These are phyloP conservation scores for Oxyria digyna DNA, from an alignment of 148 eudicot genomes.

Conservation along the genomic window DNA sequence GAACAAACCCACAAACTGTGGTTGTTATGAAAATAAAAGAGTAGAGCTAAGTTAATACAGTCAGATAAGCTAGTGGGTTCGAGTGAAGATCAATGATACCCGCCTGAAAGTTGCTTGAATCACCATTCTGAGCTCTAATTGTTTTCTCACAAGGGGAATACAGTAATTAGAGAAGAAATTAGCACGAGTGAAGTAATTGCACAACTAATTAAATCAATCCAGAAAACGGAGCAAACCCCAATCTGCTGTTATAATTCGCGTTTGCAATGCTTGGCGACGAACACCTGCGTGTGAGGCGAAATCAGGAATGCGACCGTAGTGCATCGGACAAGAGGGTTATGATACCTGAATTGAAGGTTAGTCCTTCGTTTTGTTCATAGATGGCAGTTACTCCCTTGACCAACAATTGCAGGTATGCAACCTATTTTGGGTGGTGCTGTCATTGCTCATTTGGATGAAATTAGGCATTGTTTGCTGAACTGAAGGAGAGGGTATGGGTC, in stretches of 20 bases:
- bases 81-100: background rate
- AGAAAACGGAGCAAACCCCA: background rate
- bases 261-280: slow-evolving; percentile 3
- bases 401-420: slow-evolving; percentile 7
- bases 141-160: background rate
- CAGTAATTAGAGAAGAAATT: background rate
- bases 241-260: background rate
- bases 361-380: background rate
- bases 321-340: slow-evolving; percentile 1
- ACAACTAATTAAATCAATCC: background rate
- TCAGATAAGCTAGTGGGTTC: background rate
- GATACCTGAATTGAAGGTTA: background rate
- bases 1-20: too few relatives aligned
- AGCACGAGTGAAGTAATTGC: background rate
- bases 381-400: background rate
- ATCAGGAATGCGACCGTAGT: background rate
- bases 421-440: background rate
- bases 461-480: background rate
- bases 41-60: background rate
- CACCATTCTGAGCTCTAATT: background rate
- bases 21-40: too few relatives aligned
- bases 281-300: background rate
- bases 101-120: background rate
- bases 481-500: background rate
- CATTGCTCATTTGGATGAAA: background rate